These are phyloP conservation scores for Russula brevipes DNA, from an alignment of 768 basidiomycete species.

Conservation along the genomic window DNA sequence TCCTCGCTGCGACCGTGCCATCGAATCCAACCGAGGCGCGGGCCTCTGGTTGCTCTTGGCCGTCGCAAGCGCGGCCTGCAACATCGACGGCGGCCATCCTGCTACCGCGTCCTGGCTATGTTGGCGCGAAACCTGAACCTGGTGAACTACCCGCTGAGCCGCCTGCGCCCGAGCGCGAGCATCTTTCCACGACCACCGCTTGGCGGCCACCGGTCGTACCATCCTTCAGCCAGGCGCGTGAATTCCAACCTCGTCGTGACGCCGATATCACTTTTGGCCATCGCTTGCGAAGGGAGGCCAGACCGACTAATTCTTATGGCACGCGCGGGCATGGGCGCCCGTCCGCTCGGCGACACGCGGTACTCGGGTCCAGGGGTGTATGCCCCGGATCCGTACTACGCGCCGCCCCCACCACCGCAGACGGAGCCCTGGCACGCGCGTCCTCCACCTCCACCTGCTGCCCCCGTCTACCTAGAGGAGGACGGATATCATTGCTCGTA, in stretches of 20 bases:
- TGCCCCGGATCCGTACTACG: slow-evolving; percentile 16
- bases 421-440: slow-evolving; percentile 13
- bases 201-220: background rate
- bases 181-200: background rate
- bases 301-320: background rate
- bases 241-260: background rate
- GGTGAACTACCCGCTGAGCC: slow-evolving; percentile 11
- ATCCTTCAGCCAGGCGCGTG: background rate
- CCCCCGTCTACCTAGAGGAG: background rate
- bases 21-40: background rate
- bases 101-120: slow-evolving; percentile 25
- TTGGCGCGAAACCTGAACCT: slow-evolving; percentile 12
- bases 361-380: slow-evolving; percentile 11
- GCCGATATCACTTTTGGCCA: background rate
- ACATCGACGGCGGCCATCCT: background rate
- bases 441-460: too few species aligned
- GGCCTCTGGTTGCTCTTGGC: background rate
- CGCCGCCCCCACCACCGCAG: slow-evolving; percentile 12
- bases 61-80: background rate
- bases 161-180: background rate
- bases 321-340: slow-evolving; percentile 12
- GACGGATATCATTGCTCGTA: background rate
- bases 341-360: slow-evolving; percentile 18
- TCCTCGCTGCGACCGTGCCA: background rate
- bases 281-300: background rate